Evolutionary conservation across 306 rosid species (phyloP), one percentile per base, ranked within the genome.

Genomic region (Prunus armeniaca): DNA sequence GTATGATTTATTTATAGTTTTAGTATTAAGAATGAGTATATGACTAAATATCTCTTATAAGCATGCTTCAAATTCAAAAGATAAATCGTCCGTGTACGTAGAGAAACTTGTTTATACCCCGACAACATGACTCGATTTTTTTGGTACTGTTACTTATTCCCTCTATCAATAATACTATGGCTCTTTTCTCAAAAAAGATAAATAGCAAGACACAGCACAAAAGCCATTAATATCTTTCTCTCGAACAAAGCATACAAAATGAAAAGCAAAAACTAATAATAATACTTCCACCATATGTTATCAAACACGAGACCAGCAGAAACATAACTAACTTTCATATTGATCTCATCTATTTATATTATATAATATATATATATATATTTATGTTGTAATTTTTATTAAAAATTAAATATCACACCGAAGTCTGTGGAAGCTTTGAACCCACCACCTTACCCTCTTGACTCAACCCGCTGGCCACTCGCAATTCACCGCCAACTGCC

Each of bases 361-460:
- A 60, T 62, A 62, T 62, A 62, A 7, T 69, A 69, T 51, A 22
- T 28, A 32, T 32, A 30, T 30, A 30, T 32, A 38, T 41, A 47
- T 38, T 41, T 4, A 4, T 46, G 45, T 46, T 41, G 71, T 47
- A 60, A 38, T 38, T 38, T 38, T 38, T 38, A 38, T 38, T 38
- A 17, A 64, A 75, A 70, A 68, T n/a, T 47, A 32, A 25, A 8
- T 7, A 61, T 93, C 93, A 93, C 82, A 79, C 89, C 1, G 89
- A 86, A 65, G 89, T 88, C 73, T 89, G 96, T 2, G 97, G 84
- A 75, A 90, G 82, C 87, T 89, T 95, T 82, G 74, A 76, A 57
- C 88, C 87, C 34, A 73, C 89, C 38, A 75, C 85, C 86, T 90
- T 90, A 58, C 75, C 88, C 41, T 90, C 98, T n/a, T 85, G 94